Conservation (phyloP, 2,329 filamentous ascomycete genomes). For the Dactylellina drechsleri region DNA sequence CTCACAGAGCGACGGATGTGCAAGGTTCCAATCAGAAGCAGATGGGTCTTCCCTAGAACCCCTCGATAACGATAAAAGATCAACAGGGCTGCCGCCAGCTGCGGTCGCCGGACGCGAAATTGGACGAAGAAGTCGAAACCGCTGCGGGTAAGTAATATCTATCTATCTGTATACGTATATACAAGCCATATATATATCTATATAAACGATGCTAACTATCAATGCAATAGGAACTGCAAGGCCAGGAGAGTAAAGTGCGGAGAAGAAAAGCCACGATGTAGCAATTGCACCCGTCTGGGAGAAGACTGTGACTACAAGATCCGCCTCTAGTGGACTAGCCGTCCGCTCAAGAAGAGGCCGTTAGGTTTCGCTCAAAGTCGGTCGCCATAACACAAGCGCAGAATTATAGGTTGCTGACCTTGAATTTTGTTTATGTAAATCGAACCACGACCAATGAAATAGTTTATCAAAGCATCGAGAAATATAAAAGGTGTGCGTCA, state of each 20-base stretch:
- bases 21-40: too few relatives aligned
- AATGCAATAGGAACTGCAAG: slow-evolving; percentile 58
- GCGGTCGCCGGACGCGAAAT: slow-evolving; percentile 59
- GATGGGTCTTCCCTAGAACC: too few relatives aligned
- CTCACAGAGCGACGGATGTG: too few relatives aligned
- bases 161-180: too few relatives aligned
- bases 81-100: slow-evolving; percentile 58
- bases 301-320: slow-evolving; percentile 59
- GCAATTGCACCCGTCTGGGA: slow-evolving; percentile 59
- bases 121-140: slow-evolving; percentile 58
- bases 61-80: too few relatives aligned
- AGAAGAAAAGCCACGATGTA: slow-evolving; percentile 59
- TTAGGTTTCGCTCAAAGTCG: too few relatives aligned
- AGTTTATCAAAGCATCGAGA: too few relatives aligned
- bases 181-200: neutral
- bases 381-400: too few relatives aligned
- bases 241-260: slow-evolving; percentile 59
- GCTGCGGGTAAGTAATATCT: slow-evolving; percentile 59
- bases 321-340: slow-evolving; percentile 58
- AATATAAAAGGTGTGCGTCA: too few relatives aligned
- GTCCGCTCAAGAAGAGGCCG: slow-evolving; percentile 59
- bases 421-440: too few relatives aligned
- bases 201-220: slow-evolving; percentile 16
- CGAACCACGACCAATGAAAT: too few relatives aligned
- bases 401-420: too few relatives aligned